Conservation (phyloP, 495 filamentous ascomycete genomes). For the Penicillium cosmopolitanum region DNA sequence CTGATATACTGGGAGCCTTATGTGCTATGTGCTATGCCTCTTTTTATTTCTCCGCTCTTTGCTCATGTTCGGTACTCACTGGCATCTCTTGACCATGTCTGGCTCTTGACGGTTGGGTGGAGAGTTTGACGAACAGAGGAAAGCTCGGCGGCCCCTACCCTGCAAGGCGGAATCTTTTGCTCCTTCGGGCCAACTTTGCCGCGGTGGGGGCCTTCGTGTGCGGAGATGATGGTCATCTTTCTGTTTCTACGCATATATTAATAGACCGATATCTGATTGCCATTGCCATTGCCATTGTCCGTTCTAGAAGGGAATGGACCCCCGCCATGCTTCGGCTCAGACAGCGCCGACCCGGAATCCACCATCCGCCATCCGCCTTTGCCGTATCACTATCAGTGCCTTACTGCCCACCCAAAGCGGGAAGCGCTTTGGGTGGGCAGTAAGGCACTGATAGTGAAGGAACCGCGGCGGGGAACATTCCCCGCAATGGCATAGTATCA, state of each 20-base stretch:
- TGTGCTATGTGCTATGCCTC: not conserved
- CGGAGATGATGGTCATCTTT: constrained; percentile 17
- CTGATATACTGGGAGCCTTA: not conserved
- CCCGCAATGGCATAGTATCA: too few relatives aligned
- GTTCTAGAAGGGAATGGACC: too few relatives aligned
- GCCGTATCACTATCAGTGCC: too few relatives aligned
- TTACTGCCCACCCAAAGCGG: too few relatives aligned
- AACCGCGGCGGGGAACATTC: too few relatives aligned
- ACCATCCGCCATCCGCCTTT: too few relatives aligned
- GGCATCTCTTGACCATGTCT: not conserved
- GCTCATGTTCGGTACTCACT: not conserved
- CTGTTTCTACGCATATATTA: constrained; percentile 18
- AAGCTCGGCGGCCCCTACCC: not conserved
- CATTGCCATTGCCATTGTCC: too few relatives aligned
- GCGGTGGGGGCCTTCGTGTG: constrained; percentile 3
- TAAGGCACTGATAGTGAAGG: too few relatives aligned
- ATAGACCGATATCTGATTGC: constrained; percentile 12
- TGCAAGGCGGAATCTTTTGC: constrained; percentile 19
- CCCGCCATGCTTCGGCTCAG: too few relatives aligned
- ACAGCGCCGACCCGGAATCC: too few relatives aligned
- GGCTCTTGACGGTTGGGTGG: not conserved
- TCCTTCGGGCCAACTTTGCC: constrained; percentile 21
- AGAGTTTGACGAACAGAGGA: not conserved
- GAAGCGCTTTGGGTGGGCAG: too few relatives aligned
- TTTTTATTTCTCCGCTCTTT: not conserved